phyloP scores from a whole-genome alignment of 2,329 filamentous ascomycete genomes.

The Colletotrichum scovillei region DNA sequence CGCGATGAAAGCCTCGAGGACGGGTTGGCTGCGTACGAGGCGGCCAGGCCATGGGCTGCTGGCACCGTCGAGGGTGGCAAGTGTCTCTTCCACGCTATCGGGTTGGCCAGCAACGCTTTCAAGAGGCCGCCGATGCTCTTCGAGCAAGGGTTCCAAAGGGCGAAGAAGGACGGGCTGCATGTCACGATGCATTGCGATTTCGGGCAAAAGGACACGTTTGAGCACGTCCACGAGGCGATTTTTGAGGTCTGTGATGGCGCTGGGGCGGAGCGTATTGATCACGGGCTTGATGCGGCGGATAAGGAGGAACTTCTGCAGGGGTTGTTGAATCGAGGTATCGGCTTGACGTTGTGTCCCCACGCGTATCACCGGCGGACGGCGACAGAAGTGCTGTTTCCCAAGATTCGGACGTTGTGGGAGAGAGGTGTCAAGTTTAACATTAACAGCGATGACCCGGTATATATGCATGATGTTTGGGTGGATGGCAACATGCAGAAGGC shows the following conservation, averaged over 20 bases:
- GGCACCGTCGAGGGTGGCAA: slow-evolving; percentile 41
- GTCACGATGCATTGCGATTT: slow-evolving; percentile 64
- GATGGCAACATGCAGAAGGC: slow-evolving; percentile 58
- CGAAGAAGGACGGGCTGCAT: slow-evolving; percentile 53
- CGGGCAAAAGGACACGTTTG: slow-evolving; percentile 58
- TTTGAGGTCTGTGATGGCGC: slow-evolving; percentile 44
- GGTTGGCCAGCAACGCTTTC: slow-evolving; percentile 59
- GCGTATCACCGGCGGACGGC: slow-evolving; percentile 55
- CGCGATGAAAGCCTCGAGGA: slow-evolving; percentile 51
- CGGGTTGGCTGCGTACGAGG: slow-evolving; percentile 51
- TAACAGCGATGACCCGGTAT: slow-evolving; percentile 80
- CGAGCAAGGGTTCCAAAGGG: slow-evolving; percentile 50
- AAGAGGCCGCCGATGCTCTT: slow-evolving; percentile 57
- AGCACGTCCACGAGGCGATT: slow-evolving; percentile 52
- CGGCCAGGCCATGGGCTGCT: slow-evolving; percentile 51
- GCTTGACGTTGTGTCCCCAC: slow-evolving; percentile 77
- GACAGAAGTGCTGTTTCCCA: slow-evolving; percentile 54
- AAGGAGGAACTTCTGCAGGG: slow-evolving; percentile 69
- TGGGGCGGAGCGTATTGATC: slow-evolving; percentile 76
- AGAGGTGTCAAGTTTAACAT: slow-evolving; percentile 75
- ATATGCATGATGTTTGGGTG: slow-evolving; percentile 65
- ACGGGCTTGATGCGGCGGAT: slow-evolving; percentile 75
- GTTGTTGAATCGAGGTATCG: slow-evolving; percentile 65
- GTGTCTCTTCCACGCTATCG: slow-evolving; percentile 56
- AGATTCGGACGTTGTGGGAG: slow-evolving; percentile 70